Evolutionary conservation across 495 filamentous ascomycete genomes (phyloP).

Genomic region (Aspergillus nidulans): DNA sequence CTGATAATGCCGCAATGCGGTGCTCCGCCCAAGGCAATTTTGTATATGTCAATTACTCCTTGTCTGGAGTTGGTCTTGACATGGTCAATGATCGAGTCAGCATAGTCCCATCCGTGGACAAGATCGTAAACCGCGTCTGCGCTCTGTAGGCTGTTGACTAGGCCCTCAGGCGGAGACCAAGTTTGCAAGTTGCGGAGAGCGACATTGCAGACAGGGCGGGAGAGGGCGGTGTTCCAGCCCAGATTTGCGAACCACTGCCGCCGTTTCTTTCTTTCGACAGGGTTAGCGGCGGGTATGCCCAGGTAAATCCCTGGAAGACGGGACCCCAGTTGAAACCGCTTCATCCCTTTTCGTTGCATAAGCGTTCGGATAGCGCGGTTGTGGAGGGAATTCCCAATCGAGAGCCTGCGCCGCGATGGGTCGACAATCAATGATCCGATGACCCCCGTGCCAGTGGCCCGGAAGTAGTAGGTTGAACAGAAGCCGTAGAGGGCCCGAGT

Average conservation of each 20-base stretch:
- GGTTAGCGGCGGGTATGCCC: conserved; percentile 64
- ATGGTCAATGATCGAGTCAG: conserved; percentile 70
- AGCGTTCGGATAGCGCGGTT: conserved; percentile 71
- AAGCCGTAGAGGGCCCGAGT: conserved; percentile 86
- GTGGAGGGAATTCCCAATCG: conserved; percentile 80
- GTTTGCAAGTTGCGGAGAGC: conserved; percentile 59
- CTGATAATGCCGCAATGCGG: conserved; percentile 76
- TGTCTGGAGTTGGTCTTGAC: conserved; percentile 70
- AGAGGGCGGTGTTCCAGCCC: conserved; percentile 63
- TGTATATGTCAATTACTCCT: conserved; percentile 80
- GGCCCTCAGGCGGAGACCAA: conserved; percentile 71
- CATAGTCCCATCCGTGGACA: conserved; percentile 72
- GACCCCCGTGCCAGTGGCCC: conserved; percentile 63
- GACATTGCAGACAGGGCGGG: conserved; percentile 61
- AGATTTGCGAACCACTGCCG: conserved; percentile 64
- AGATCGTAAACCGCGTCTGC: conserved; percentile 61
- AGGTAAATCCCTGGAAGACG: conserved; percentile 74
- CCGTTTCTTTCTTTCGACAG: conserved; percentile 55
- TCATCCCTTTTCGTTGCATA: conserved; percentile 63
- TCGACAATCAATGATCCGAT: conserved; percentile 82
- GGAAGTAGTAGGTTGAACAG: conserved; percentile 78
- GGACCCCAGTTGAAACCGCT: conserved; percentile 73
- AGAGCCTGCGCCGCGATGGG: conserved; percentile 73
- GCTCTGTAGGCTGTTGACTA: conserved; percentile 64
- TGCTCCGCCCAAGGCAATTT: conserved; percentile 66